phyloP scores from a whole-genome alignment of 1,284 basidiomycete species.

The Heterobasidion occidentale region DNA sequence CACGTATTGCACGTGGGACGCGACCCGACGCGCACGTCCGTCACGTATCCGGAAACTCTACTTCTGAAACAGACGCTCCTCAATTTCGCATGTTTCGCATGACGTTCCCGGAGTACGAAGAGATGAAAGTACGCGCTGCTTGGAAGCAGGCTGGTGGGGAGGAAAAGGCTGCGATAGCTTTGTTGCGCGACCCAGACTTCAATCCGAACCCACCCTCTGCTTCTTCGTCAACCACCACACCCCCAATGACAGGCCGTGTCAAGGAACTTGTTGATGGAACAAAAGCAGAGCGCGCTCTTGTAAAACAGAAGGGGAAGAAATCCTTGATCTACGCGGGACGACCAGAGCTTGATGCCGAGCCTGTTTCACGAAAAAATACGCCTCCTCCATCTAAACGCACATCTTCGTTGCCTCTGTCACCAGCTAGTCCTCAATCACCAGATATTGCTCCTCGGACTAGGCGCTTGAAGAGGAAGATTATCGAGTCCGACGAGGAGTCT shows the following conservation, averaged over 20 bases:
- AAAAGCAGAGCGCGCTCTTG: constrained; percentile 52
- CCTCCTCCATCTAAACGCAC: constrained; percentile 13
- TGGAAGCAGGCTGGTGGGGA: constrained; percentile 57
- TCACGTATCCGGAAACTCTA: neutral
- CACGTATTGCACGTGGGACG: constrained; percentile 45
- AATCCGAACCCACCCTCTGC: constrained; percentile 20
- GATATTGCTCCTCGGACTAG: constrained; percentile 30
- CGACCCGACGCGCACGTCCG: constrained; percentile 16
- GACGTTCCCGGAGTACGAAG: constrained; percentile 47
- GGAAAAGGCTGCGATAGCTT: constrained; percentile 44
- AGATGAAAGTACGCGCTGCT: constrained; percentile 57
- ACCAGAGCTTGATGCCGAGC: constrained; percentile 31
- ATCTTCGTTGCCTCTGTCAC: constrained; percentile 22
- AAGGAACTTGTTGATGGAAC: constrained; percentile 62
- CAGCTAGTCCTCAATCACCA: constrained; percentile 35
- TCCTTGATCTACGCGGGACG: constrained; percentile 72
- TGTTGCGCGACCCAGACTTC: constrained; percentile 55
- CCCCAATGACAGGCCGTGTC: constrained; percentile 40
- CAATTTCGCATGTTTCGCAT: constrained; percentile 14
- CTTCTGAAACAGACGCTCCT: constrained; percentile 26
- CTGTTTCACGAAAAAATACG: constrained; percentile 13
- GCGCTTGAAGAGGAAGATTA: constrained; percentile 45
- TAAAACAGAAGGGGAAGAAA: constrained; percentile 65
- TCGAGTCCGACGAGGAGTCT: constrained; percentile 64
- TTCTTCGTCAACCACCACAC: constrained; percentile 9